phyloP scores from a whole-genome alignment of 371 early-diverging fungal species.

The Quaeritorhiza haematococci region DNA sequence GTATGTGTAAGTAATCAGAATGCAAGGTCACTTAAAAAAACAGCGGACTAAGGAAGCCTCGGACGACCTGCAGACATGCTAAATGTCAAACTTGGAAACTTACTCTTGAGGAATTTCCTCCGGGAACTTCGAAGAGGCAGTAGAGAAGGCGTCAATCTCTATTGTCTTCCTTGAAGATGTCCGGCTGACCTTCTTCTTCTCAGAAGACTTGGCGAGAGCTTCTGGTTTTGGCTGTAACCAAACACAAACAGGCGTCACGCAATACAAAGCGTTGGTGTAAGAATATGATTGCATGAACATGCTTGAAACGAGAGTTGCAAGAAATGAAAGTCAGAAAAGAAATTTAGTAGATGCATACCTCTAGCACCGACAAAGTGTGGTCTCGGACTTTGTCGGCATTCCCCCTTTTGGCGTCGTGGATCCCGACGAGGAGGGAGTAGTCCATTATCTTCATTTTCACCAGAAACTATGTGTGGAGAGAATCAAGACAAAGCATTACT shows the following conservation, averaged over 20 bases:
- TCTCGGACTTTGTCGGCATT: slow-evolving; percentile 83
- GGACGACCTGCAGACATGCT: neutral
- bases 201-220: no score
- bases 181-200: no score
- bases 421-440: slow-evolving; percentile 87
- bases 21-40: neutral
- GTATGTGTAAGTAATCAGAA: neutral
- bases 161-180: no score
- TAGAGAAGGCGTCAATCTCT: no score
- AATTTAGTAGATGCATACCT: slow-evolving; percentile 21
- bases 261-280: neutral
- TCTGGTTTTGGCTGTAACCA: no score
- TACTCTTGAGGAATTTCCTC: slow-evolving; percentile 30
- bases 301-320: neutral
- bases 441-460: slow-evolving; percentile 88
- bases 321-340: neutral
- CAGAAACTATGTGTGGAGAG: slow-evolving; percentile 44
- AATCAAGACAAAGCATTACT: neutral
- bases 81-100: neutral
- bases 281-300: neutral
- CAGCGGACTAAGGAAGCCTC: neutral
- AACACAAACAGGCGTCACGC: no score
- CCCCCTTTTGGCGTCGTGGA: slow-evolving; percentile 77
- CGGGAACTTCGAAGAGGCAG: slow-evolving; percentile 24
- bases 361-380: slow-evolving; percentile 73